Base-by-base conservation (phyloP, 2,329 filamentous ascomycete genomes). In the Elsinoe fawcettii region DNA sequence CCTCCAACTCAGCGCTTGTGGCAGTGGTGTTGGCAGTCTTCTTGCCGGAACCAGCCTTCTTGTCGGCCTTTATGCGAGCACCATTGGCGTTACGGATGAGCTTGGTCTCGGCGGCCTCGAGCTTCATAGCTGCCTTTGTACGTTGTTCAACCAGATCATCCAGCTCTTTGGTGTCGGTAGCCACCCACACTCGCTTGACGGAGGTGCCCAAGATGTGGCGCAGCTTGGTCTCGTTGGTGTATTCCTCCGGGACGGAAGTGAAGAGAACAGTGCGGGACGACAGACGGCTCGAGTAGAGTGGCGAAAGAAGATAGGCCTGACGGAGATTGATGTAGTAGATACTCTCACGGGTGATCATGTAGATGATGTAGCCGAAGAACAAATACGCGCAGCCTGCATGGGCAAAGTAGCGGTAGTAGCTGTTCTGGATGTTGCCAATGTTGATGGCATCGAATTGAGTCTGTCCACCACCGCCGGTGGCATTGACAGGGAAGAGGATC, bases 261-360 rank as follows among this genome's bases (percentile, higher is more conserved):
- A 96, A 90, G 11, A 99, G 82, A 1, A 97, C 87, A 1, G 91
- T 96, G 56, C 90, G 84, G 2, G 91, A 92, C 1, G 92, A 96
- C 46, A 96, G 84, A 58, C 91, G 87, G 66, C 85, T 86, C 55
- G 90, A 81, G 69, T 95, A 95, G 49, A 88, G 77, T 9, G 90
- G 90, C 9, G 90, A 91, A 57, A 95, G 81, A 39, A 95, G 82
- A 73, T 95, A 96, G 0, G 92, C 92, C 73, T 97, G 92, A 61
- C 91, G 87, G 54, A 97, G 74, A 66, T 95, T 95, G 75, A 96
- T 87, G 72, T 89, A 95, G 79, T 86, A 96, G 64, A 97, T 87
- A 68, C 83, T 85, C 71, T 97, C 92, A 58, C 92, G 82, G 57
- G 90, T 87, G 61, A 97, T 83, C 66, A 89, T 85, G 73, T 88